Base-by-base conservation (phyloP, 2,329 filamentous ascomycete species). In the Nigrospora sphaerica region DNA sequence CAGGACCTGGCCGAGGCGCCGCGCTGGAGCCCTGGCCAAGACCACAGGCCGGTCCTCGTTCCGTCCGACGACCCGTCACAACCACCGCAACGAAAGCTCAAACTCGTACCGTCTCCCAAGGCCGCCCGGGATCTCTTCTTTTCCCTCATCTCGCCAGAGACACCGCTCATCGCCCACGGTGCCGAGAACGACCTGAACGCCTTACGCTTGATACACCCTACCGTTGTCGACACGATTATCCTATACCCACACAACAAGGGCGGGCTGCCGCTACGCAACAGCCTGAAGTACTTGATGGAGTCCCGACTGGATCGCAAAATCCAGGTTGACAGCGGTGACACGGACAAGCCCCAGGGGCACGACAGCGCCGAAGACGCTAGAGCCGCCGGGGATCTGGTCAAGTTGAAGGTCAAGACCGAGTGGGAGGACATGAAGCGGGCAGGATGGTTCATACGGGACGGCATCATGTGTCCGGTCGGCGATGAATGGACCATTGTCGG, bases 101-200 rank as follows among this genome's bases (percentile, higher is more conserved):
- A 79, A 44, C 86, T 95, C 39, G 88, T 95, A 10, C 70, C 81
- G 1, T 90, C 86, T 0, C 91, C 91, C 0, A 70, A 80, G 18
- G 77, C 71, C 28, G 93, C 93, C 1, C 84, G 93, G 10, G 72
- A 81, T 2, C 74, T 96, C 0, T 77, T 98, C 10, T 88, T 95
- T 64, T 75, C 78, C 0, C 75, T 87, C 45, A 75, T 98, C 42
- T 77, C 82, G 1, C 86, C 89, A 0, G 69, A 76, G 0, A 98
- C 91, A 0, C 87, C 91, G 0, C 68, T 98, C 1, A 87, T 98
- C 40, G 93, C 93, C 0, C 93, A 98, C 63, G 91, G 89, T 1
- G 80, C 97, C 10, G 93, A 98, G 59, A 98, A 98, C 61, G 93
- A 98, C 58, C 77, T 98, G 46, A 96, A 95, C 61, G 80, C 85